A percentile compares a stretch with the other conserved stretches of the same genome.
Evolutionary conservation across 164 flowering plant species (phyloP).

Genomic region (Saururus chinensis): DNA sequence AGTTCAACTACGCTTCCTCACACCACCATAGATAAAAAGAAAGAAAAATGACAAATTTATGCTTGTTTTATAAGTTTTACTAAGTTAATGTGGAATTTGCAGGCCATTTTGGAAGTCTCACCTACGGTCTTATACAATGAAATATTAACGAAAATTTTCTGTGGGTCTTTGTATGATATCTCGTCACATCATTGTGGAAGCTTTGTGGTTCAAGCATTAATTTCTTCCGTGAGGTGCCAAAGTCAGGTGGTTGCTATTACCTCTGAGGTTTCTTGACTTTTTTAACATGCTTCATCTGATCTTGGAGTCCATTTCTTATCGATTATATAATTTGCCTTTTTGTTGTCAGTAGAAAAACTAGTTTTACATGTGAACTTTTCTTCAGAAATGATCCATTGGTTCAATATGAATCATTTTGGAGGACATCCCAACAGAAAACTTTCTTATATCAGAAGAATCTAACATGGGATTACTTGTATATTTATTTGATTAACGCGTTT

Average conservation of each 20-base stretch:
- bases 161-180: constrained; percentile 44
- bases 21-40: not conserved
- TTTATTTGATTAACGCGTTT: no score
- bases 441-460: no score
- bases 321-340: no score
- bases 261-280: not conserved
- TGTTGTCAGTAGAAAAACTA: no score
- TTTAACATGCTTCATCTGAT: not conserved
- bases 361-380: no score
- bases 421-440: no score
- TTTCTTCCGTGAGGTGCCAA: constrained; percentile 51
- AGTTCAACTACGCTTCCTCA: not conserved
- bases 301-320: no score
- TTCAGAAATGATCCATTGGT: no score
- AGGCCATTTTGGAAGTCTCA: constrained; percentile 90
- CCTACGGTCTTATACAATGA: constrained; percentile 60
- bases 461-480: no score
- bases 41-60: no score
- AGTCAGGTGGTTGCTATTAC: constrained; percentile 47
- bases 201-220: constrained; percentile 78
- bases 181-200: constrained; percentile 72
- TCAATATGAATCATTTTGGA: no score
- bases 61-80: not conserved
- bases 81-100: constrained; percentile 13
- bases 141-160: constrained; percentile 51